Conservation (phyloP, 106 monocot genomes). For the Vanilla planifolia region DNA sequence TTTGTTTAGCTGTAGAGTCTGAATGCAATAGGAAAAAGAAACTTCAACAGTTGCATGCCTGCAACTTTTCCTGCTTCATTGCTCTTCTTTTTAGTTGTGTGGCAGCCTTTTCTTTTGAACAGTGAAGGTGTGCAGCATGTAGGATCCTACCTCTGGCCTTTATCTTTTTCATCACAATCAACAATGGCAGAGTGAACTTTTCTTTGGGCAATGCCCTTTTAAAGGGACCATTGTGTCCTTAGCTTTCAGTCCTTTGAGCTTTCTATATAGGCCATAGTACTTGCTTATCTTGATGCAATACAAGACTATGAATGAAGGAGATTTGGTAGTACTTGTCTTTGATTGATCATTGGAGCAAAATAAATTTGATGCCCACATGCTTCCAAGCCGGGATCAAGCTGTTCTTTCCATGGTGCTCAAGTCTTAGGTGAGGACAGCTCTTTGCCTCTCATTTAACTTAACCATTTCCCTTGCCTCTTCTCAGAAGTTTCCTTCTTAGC, state of each 20-base stretch:
- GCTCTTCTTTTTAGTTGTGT: conserved; percentile 10
- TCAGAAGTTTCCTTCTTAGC: background rate
- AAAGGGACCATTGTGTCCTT: background rate
- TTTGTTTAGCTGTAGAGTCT: too few species aligned
- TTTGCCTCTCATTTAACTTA: background rate
- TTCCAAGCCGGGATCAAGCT: conserved; percentile 1
- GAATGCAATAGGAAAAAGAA: conserved; percentile 20
- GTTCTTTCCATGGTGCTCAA: background rate
- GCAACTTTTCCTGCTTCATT: conserved; percentile 39
- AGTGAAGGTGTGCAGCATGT: conserved; percentile 29
- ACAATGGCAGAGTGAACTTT: background rate
- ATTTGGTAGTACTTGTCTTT: background rate
- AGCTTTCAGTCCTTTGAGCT: background rate
- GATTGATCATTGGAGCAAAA: background rate
- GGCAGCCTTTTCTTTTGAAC: conserved; percentile 37
- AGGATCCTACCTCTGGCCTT: conserved; percentile 10
- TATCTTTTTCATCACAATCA: conserved; percentile 10
- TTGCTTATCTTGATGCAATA: background rate
- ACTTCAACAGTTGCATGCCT: conserved; percentile 23
- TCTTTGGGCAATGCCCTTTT: background rate
- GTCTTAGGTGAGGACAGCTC: background rate
- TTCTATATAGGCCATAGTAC: background rate
- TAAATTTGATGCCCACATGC: too few species aligned
- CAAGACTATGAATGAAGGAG: background rate
- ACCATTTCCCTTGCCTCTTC: background rate